phyloP scores from a whole-genome alignment of 2,329 filamentous ascomycete genomes.

The Epichloe sp. region DNA sequence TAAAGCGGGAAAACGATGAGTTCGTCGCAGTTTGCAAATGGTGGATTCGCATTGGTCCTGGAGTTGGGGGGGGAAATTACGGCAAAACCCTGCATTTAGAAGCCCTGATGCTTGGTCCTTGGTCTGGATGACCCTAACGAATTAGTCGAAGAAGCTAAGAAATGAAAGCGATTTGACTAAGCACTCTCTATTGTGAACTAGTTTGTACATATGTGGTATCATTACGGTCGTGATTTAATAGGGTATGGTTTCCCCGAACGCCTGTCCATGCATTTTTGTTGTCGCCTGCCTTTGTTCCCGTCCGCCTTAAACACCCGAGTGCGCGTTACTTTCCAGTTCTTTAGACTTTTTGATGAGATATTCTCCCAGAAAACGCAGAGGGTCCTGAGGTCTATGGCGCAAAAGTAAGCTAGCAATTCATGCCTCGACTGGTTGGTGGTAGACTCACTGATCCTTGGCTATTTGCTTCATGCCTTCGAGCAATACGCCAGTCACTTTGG shows the following conservation, averaged over 20 bases:
- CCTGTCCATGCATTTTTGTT: not conserved
- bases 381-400: constrained; percentile 46
- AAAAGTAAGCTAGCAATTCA: not conserved
- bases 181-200: not conserved
- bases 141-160: constrained; percentile 19
- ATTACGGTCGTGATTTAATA: not conserved
- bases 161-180: constrained; percentile 17
- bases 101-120: constrained; percentile 28
- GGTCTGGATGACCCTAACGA: constrained; percentile 18
- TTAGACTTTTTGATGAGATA: constrained; percentile 55
- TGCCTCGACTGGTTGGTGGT: not conserved
- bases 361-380: constrained; percentile 55
- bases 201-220: not conserved
- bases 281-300: not conserved
- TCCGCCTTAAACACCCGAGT: not conserved
- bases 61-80: constrained; percentile 29
- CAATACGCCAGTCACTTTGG: constrained; percentile 53
- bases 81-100: constrained; percentile 30
- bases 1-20: constrained; percentile 35
- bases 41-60: constrained; percentile 25
- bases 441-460: constrained; percentile 56
- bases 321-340: constrained; percentile 39
- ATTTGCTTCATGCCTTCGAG: constrained; percentile 65
- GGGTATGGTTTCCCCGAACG: constrained; percentile 4
- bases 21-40: constrained; percentile 7